phyloP scores from a whole-genome alignment of 257 asterid species.

The Cynanchum wilfordii region DNA sequence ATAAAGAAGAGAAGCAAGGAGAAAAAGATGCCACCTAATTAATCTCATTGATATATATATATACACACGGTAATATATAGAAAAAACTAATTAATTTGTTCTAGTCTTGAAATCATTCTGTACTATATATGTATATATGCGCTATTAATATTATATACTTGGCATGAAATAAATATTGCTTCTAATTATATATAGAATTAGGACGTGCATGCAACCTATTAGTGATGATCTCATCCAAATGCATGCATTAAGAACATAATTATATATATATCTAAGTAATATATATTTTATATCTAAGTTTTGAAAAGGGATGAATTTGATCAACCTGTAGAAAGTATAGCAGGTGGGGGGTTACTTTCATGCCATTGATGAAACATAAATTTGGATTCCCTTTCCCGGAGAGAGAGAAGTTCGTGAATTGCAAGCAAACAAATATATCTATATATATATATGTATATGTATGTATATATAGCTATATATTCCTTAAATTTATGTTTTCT shows the following conservation, averaged over 20 bases:
- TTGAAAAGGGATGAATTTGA: background rate
- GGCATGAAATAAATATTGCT: background rate
- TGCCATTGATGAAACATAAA: constrained; percentile 5
- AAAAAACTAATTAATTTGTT: too few relatives aligned
- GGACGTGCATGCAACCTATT: background rate
- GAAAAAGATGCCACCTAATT: constrained; percentile 21
- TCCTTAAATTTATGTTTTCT: too few relatives aligned
- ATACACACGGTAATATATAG: constrained; percentile 23
- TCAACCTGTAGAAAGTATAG: background rate
- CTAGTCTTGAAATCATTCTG: background rate
- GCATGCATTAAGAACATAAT: background rate
- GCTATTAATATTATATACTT: too few relatives aligned
- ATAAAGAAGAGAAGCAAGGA: constrained; percentile 30
- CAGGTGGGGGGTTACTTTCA: constrained; percentile 4
- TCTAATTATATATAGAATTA: background rate
- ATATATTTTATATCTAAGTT: too few relatives aligned
- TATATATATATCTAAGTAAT: too few relatives aligned
- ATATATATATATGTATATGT: too few relatives aligned
- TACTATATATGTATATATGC: too few relatives aligned
- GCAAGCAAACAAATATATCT: background rate
- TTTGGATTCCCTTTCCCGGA: constrained; percentile 8
- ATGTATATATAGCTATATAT: too few relatives aligned
- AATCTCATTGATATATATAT: constrained; percentile 9
- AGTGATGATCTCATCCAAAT: background rate
- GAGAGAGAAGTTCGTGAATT: background rate